These are phyloP conservation scores for Dionaea muscipula DNA, from an alignment of 179 eudicot species.

Conservation along the genomic window DNA sequence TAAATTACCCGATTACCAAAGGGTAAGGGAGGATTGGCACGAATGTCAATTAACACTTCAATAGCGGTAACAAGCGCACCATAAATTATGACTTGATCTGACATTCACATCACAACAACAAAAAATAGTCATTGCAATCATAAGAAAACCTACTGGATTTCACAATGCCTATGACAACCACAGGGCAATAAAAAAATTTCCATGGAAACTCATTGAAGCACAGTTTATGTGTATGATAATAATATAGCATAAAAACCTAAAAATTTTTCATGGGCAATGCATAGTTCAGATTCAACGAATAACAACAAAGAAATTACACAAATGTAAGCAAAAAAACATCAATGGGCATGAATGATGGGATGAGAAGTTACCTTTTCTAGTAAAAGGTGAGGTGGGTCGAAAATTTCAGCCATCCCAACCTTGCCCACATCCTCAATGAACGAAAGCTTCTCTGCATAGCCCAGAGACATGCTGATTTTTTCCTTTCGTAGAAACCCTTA, in stretches of 20 bases:
- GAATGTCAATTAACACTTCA: not conserved
- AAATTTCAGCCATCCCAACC: conserved; percentile 85
- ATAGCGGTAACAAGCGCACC: not conserved
- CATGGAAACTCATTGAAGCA: not conserved
- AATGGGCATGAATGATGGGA: not conserved
- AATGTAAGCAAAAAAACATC: not conserved
- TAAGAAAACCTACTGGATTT: too few relatives aligned
- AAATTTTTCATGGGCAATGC: conserved; percentile 14
- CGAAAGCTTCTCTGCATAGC: conserved; percentile 92
- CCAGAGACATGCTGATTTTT: conserved; percentile 58
- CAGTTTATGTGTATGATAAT: conserved; percentile 6
- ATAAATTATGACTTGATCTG: not conserved
- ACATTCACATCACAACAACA: not conserved
- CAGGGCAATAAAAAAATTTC: too few relatives aligned
- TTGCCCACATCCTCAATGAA: conserved; percentile 90
- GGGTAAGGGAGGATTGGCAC: not conserved
- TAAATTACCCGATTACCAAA: not conserved
- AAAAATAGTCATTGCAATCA: too few relatives aligned
- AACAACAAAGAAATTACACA: not conserved
- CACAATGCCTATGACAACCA: too few relatives aligned
- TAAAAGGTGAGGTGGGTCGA: conserved; percentile 59
- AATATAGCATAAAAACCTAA: conserved; percentile 16
- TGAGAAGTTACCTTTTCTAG: conserved; percentile 42
- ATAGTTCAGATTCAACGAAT: conserved; percentile 13
- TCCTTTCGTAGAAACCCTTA: too few relatives aligned